Evolutionary conservation across 768 basidiomycete species (phyloP), one percentile per base, ranked within the genome.

Genomic region (Leucocoprinus birnbaumii): DNA sequence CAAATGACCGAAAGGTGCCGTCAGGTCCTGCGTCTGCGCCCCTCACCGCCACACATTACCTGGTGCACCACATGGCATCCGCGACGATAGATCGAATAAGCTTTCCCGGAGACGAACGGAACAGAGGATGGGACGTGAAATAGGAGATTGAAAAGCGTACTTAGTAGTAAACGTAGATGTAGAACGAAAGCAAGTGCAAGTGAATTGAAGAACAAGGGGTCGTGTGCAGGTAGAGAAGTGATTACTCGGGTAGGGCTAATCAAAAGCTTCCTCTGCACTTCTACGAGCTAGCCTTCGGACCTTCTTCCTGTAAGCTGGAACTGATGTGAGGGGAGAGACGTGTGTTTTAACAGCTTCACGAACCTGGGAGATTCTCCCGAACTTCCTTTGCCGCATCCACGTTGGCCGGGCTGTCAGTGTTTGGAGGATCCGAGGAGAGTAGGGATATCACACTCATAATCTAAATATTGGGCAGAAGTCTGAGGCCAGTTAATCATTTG

Each of bases 391-490:
- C 96, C 0, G 97, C 95, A 64, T 98, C 94, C 13, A 98, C 89
- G 62, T 98, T 98, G 3, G 95, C 95, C 2, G 95, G 95, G 59
- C 94, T 95, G 71, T 94, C 92, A 58, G 87, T 78, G 71, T 94
- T 94, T 18, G 95, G 95, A 35, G 78, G 84, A 65, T 98, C 91
- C 53, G 92, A 91, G 14, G 94, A 97, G 40, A 99, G 74, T 6
- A 99, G 82, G 13, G 95, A 98, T 61, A 98, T 98, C 60, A 98
- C 96, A 64, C 92, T 95, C 65, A 99, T 71, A 58, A 98, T 87
- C 96, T 99, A 8, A 11, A 11, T 5, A 11, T 5, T 31, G 11
- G 31, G 5, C 11, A 31, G 11, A n/a, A 35, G 7, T 5, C n/a
- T 31, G 10, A n/a, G n/a, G n/a, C n/a, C n/a, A n/a, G n/a, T 48